Evolutionary conservation across 1,284 basidiomycete genomes (phyloP).

Genomic region (Inonotus obliquus): DNA sequence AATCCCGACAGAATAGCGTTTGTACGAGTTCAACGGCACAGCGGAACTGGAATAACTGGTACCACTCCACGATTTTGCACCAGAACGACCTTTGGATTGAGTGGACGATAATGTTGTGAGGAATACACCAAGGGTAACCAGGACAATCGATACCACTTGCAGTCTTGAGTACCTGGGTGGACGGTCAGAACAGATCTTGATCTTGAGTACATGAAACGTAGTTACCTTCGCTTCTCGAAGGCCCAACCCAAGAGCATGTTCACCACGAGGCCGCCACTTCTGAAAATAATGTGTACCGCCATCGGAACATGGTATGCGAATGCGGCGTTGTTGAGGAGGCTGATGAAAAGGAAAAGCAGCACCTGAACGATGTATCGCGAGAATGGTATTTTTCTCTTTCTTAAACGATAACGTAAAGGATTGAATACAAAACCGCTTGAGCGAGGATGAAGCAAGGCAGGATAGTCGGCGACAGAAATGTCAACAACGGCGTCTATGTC

Average conservation of each 20-base stretch:
- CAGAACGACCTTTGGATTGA: constrained; percentile 33
- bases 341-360: constrained; percentile 74
- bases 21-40: constrained; percentile 15
- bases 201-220: constrained; percentile 20
- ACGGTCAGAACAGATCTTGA: not conserved
- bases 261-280: constrained; percentile 84
- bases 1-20: constrained; percentile 31
- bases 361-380: constrained; percentile 79
- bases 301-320: constrained; percentile 87
- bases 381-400: constrained; percentile 67
- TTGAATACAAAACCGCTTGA: constrained; percentile 19
- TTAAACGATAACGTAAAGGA: constrained; percentile 40
- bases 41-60: not conserved
- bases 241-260: constrained; percentile 74
- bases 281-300: constrained; percentile 91
- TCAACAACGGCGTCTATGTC: constrained; percentile 14
- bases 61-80: constrained; percentile 11
- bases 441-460: constrained; percentile 11
- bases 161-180: constrained; percentile 54
- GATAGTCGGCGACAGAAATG: constrained; percentile 1
- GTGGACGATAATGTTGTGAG: constrained; percentile 76
- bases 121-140: constrained; percentile 82
- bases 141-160: constrained; percentile 69
- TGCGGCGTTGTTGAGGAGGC: constrained; percentile 86
- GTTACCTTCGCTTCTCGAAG: constrained; percentile 51